Evolutionary conservation across 2,329 filamentous ascomycete genomes (phyloP).

Genomic region (Penicillium glabrum): DNA sequence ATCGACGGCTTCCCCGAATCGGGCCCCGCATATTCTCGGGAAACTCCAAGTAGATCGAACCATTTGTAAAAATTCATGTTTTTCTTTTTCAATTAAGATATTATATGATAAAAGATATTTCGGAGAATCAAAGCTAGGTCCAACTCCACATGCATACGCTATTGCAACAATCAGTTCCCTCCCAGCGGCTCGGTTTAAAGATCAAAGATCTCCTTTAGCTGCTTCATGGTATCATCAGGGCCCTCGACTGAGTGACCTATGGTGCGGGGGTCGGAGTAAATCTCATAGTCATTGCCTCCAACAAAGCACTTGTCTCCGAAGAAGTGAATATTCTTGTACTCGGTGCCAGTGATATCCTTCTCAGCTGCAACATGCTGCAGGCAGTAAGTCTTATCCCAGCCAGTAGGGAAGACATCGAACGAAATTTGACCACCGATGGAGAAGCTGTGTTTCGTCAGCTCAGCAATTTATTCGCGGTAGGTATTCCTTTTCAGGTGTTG

Average conservation of each 20-base stretch:
- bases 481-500: background rate
- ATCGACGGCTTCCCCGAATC: constrained; percentile 9
- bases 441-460: constrained; percentile 56
- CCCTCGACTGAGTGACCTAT: constrained; percentile 79
- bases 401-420: constrained; percentile 94
- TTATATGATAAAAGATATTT: background rate
- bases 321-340: constrained; percentile 91
- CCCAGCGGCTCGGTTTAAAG: constrained; percentile 48
- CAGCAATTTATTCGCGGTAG: background rate
- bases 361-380: constrained; percentile 82
- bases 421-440: constrained; percentile 97
- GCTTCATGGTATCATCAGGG: constrained; percentile 77
- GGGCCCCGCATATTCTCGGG: constrained; percentile 8
- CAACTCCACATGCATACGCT: background rate
- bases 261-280: constrained; percentile 78
- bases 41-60: constrained; percentile 5
- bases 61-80: background rate
- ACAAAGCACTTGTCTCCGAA: constrained; percentile 93
- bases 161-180: background rate
- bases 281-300: constrained; percentile 95
- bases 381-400: constrained; percentile 99
- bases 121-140: background rate
- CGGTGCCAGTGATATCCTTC: constrained; percentile 60
- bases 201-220: constrained; percentile 79
- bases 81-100: background rate